These are phyloP conservation scores for Fraxinus albicans DNA, from an alignment of 305 asterid species.

Conservation along the genomic window DNA sequence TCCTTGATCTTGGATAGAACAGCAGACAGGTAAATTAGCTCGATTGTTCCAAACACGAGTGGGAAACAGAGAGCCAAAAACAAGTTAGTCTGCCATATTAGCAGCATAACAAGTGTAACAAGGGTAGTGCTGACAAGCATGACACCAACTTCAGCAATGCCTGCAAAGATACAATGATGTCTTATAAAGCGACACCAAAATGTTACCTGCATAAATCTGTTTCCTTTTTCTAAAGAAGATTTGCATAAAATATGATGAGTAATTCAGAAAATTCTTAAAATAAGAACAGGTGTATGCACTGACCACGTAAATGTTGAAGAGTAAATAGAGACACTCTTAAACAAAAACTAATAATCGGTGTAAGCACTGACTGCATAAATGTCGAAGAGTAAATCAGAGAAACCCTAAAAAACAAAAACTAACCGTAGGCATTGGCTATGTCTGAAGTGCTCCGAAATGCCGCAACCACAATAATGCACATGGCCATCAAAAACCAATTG, in stretches of 20 bases:
- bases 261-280: not conserved
- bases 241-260: not conserved
- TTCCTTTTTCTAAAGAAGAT: not conserved
- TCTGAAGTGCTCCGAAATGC: conserved; percentile 80
- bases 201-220: not conserved
- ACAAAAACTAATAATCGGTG: not conserved
- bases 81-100: conserved; percentile 84
- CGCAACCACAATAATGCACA: conserved; percentile 88
- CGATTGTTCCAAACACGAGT: conserved; percentile 64
- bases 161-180: conserved; percentile 32
- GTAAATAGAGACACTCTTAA: not conserved
- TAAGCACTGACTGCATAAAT: not conserved
- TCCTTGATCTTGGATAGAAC: conserved; percentile 75
- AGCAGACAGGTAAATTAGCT: conserved; percentile 70
- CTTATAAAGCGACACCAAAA: not conserved
- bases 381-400: not conserved
- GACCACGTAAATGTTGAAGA: not conserved
- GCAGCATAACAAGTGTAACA: conserved; percentile 89
- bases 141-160: conserved; percentile 96
- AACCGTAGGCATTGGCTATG: conserved; percentile 93
- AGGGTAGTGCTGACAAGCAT: conserved; percentile 84
- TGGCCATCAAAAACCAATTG: conserved; percentile 90
- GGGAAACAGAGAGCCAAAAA: conserved; percentile 66
- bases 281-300: not conserved
- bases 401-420: conserved; percentile 9